phyloP scores from a whole-genome alignment of 345 rosid genomes.

The Populus deltoides region DNA sequence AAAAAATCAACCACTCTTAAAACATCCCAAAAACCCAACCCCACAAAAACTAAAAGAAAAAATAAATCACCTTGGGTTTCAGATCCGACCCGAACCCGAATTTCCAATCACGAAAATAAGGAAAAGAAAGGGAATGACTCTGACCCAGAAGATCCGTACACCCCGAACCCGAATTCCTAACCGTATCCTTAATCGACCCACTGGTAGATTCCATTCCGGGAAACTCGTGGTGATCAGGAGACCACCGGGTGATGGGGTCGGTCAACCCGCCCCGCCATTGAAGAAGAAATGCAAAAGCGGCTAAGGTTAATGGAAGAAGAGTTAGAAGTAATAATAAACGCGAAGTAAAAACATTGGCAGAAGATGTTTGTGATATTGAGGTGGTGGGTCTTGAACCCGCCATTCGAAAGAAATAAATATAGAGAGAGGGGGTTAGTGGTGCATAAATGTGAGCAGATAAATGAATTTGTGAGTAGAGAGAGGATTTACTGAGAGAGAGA shows the following conservation, averaged over 20 bases:
- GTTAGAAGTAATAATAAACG: constrained; percentile 50
- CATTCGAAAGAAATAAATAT: constrained; percentile 32
- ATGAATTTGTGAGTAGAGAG: too few species aligned
- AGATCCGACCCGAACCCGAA: constrained; percentile 63
- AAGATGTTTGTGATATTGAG: constrained; percentile 22
- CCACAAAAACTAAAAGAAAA: neutral
- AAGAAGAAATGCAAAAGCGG: constrained; percentile 59
- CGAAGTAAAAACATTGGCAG: constrained; percentile 25
- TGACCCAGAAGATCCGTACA: constrained; percentile 59
- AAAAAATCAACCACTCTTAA: neutral
- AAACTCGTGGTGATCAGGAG: constrained; percentile 45
- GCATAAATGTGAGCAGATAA: neutral
- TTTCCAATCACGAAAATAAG: constrained; percentile 65
- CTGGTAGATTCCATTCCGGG: constrained; percentile 50
- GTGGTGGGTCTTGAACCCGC: constrained; percentile 37
- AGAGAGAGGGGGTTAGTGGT: neutral
- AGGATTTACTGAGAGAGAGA: too few species aligned
- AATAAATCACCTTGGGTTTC: constrained; percentile 62
- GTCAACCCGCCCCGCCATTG: constrained; percentile 62
- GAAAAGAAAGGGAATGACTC: constrained; percentile 54
- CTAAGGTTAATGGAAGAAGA: constrained; percentile 52
- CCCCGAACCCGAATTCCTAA: constrained; percentile 40
- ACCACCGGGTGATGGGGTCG: constrained; percentile 49
- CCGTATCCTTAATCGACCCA: constrained; percentile 11
- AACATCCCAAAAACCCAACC: neutral